Evolutionary conservation across 2,329 filamentous ascomycete species (phyloP).

Genomic region (Aspergillus calidoustus): DNA sequence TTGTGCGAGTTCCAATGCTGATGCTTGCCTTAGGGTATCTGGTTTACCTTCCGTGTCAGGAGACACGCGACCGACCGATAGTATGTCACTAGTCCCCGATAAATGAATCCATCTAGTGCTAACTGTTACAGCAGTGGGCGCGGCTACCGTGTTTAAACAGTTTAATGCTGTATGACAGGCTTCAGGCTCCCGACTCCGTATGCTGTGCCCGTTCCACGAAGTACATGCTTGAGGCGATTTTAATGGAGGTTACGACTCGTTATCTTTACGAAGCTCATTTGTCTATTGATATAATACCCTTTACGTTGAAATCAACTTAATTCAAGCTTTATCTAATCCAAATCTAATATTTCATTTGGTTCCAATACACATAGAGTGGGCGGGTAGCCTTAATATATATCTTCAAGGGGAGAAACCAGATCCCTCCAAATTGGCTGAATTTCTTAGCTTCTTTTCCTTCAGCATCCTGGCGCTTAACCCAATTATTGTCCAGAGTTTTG

Average conservation of each 20-base stretch:
- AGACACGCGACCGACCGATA: conserved; percentile 21
- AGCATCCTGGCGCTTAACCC: too few relatives aligned
- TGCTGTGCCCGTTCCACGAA: neutral
- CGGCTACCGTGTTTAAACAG: conserved; percentile 1
- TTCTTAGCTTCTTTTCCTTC: too few relatives aligned
- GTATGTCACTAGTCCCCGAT: conserved; percentile 25
- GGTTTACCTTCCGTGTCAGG: conserved; percentile 40
- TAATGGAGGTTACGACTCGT: neutral
- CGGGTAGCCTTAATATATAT: too few relatives aligned
- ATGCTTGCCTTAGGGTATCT: conserved; percentile 34
- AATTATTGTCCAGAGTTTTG: neutral
- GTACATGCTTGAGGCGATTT: neutral
- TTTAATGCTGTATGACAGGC: neutral
- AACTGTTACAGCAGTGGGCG: neutral
- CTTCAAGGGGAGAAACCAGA: too few relatives aligned
- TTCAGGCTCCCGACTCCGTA: neutral
- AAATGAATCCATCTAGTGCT: neutral
- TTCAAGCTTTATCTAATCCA: neutral
- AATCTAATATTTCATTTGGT: neutral
- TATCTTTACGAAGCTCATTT: neutral
- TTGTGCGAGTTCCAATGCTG: conserved; percentile 11
- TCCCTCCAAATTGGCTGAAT: too few relatives aligned
- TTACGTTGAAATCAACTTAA: neutral
- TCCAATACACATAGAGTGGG: too few relatives aligned
- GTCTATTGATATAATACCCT: neutral